A percentile compares a stretch with the other conserved stretches of the same genome.
Conservation (phyloP, 768 basidiomycete species). For the Suillus subluteus region DNA sequence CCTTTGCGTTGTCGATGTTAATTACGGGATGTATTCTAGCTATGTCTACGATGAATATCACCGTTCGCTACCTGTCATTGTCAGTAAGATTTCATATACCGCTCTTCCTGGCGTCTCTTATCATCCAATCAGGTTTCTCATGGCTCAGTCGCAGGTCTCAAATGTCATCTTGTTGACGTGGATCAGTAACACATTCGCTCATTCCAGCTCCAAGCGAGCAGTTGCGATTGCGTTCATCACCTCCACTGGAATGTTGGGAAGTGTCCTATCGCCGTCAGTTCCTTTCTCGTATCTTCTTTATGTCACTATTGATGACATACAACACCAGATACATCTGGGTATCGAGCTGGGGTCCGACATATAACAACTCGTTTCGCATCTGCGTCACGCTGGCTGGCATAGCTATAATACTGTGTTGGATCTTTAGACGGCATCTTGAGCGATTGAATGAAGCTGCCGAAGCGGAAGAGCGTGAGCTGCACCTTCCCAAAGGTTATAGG, state of each 20-base stretch:
- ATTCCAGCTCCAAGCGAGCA: slow-evolving; percentile 78
- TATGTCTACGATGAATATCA: slow-evolving; percentile 60
- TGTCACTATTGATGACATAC: background rate
- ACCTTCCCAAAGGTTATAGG: slow-evolving; percentile 41
- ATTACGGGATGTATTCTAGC: slow-evolving; percentile 68
- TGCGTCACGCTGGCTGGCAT: slow-evolving; percentile 60
- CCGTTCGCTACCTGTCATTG: slow-evolving; percentile 60
- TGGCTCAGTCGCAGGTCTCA: slow-evolving; percentile 69
- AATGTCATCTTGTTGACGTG: slow-evolving; percentile 60
- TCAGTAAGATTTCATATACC: slow-evolving; percentile 29
- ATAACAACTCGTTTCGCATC: slow-evolving; percentile 67
- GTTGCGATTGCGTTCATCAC: slow-evolving; percentile 13
- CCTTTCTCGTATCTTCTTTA: slow-evolving; percentile 10
- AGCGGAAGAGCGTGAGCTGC: slow-evolving; percentile 37
- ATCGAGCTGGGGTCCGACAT: slow-evolving; percentile 64
- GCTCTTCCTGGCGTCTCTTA: slow-evolving; percentile 1
- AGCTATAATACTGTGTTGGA: slow-evolving; percentile 49
- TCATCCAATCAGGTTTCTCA: slow-evolving; percentile 56
- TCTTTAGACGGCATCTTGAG: slow-evolving; percentile 45
- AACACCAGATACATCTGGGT: slow-evolving; percentile 62
- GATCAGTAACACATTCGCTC: slow-evolving; percentile 61
- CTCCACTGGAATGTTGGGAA: slow-evolving; percentile 7
- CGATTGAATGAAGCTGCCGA: slow-evolving; percentile 42
- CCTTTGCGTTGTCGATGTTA: slow-evolving; percentile 51
- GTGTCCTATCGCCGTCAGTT: slow-evolving; percentile 13